Evolutionary conservation across 805 yeast genomes (phyloP).

Genomic region (Ogataea trehaloabstinens): DNA sequence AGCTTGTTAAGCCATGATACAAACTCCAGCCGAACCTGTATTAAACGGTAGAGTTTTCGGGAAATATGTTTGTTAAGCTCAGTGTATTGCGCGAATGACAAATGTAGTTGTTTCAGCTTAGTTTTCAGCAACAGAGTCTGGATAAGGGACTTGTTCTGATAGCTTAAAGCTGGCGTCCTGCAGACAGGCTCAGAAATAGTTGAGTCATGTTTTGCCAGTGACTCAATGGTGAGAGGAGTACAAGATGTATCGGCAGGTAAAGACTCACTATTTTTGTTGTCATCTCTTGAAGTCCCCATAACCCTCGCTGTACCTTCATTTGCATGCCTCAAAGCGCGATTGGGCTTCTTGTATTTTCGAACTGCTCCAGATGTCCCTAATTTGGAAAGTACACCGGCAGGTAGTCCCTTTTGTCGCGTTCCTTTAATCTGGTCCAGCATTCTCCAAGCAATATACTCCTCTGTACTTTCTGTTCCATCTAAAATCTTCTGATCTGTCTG

Average conservation of each 20-base stretch:
- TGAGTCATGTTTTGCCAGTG: slow-evolving; percentile 16
- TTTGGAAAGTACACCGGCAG: neutral
- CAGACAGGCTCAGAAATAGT: neutral
- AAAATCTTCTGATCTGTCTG: slow-evolving; percentile 7
- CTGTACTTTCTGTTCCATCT: slow-evolving; percentile 6
- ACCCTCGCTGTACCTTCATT: neutral
- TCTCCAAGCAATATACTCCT: slow-evolving; percentile 30
- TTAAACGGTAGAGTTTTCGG: slow-evolving; percentile 47
- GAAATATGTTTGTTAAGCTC: slow-evolving; percentile 62
- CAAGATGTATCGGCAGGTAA: too few relatives aligned
- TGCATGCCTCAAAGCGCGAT: slow-evolving; percentile 5
- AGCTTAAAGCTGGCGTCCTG: slow-evolving; percentile 7
- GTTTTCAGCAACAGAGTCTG: slow-evolving; percentile 57
- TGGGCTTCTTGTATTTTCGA: slow-evolving; percentile 15
- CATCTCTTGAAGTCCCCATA: neutral
- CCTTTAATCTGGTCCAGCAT: slow-evolving; percentile 24
- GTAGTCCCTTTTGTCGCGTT: slow-evolving; percentile 6
- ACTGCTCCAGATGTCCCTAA: neutral
- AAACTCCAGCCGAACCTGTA: slow-evolving; percentile 13
- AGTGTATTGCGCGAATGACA: slow-evolving; percentile 42
- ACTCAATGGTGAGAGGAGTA: slow-evolving; percentile 16
- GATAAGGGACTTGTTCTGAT: slow-evolving; percentile 51
- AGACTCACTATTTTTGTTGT: neutral
- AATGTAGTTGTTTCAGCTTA: slow-evolving; percentile 42
- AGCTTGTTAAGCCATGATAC: slow-evolving; percentile 25